A percentile compares a stretch with the other conserved stretches of the same genome.
Conservation (phyloP, 169 alveolate genomes). For the Eimeria acervulina region DNA sequence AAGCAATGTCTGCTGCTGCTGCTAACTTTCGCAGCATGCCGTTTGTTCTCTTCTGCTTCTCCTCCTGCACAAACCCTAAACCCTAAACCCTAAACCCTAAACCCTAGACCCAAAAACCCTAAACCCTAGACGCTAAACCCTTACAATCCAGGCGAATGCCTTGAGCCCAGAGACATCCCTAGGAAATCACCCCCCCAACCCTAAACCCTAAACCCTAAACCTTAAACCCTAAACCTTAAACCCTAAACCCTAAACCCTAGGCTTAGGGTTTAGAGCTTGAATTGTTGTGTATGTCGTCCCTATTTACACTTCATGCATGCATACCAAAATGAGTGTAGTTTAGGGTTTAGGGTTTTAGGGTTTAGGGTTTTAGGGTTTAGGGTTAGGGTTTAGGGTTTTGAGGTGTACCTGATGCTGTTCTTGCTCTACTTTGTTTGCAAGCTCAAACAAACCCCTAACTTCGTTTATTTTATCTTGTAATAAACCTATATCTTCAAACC, state of each 20-base stretch:
- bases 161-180: too few relatives aligned
- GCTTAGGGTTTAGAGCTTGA: not conserved
- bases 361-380: conserved; percentile 9
- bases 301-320: too few relatives aligned
- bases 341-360: not conserved
- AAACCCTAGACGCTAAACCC: too few relatives aligned
- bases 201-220: conserved; percentile 2
- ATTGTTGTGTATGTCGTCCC: not conserved
- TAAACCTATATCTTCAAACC: not conserved
- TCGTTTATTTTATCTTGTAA: not conserved
- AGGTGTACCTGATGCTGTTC: conserved; percentile 4
- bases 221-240: conserved; percentile 14
- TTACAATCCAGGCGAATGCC: too few relatives aligned
- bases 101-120: not conserved
- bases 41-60: not conserved
- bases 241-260: conserved; percentile 27
- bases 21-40: not conserved
- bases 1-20: not conserved
- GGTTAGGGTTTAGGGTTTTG: conserved; percentile 32
- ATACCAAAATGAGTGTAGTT: not conserved
- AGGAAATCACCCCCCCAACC: not conserved
- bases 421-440: not conserved
- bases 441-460: not conserved
- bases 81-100: conserved; percentile 4
- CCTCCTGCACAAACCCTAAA: conserved; percentile 5